These are phyloP conservation scores for Lasiodiplodia sp. DNA, from an alignment of 2,329 filamentous ascomycete genomes.

Conservation along the genomic window DNA sequence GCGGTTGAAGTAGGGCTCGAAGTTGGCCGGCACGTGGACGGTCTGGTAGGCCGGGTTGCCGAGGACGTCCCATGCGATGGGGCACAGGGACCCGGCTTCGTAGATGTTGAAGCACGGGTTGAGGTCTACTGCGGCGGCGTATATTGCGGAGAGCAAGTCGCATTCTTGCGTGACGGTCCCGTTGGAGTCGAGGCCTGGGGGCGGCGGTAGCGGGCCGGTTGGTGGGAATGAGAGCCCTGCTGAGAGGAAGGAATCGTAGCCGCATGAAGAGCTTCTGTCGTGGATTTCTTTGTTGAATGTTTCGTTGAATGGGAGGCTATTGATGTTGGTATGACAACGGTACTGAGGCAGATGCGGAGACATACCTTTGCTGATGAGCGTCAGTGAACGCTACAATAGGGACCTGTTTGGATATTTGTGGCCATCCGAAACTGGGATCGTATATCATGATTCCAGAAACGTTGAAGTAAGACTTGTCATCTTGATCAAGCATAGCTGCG, in stretches of 20 bases:
- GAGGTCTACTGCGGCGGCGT: conserved; percentile 58
- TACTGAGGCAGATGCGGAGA: conserved; percentile 40
- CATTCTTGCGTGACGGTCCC: conserved; percentile 33
- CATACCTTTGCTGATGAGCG: conserved; percentile 34
- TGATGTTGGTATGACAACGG: conserved; percentile 52
- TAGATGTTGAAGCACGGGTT: conserved; percentile 87
- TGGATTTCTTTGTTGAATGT: conserved; percentile 52
- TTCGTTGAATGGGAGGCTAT: conserved; percentile 55
- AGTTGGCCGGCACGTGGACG: conserved; percentile 64
- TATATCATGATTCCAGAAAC: conserved; percentile 43
- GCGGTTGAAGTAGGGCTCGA: conserved; percentile 70
- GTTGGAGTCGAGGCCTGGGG: conserved; percentile 14
- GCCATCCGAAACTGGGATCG: conserved; percentile 34
- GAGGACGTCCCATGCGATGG: conserved; percentile 72
- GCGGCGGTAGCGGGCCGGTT: conserved; percentile 35
- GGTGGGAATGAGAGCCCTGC: conserved; percentile 51
- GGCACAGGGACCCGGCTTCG: conserved; percentile 75
- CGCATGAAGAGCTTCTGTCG: conserved; percentile 51
- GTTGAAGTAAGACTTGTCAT: conserved; percentile 42
- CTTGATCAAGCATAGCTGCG: conserved; percentile 37
- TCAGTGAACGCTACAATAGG: too few species aligned
- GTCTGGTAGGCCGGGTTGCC: conserved; percentile 62
- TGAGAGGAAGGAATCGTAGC: conserved; percentile 54
- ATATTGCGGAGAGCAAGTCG: conserved; percentile 63
- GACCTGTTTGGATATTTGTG: too few species aligned